Base-by-base conservation (phyloP, 306 rosid genomes). In the Castanopsis chinensis region DNA sequence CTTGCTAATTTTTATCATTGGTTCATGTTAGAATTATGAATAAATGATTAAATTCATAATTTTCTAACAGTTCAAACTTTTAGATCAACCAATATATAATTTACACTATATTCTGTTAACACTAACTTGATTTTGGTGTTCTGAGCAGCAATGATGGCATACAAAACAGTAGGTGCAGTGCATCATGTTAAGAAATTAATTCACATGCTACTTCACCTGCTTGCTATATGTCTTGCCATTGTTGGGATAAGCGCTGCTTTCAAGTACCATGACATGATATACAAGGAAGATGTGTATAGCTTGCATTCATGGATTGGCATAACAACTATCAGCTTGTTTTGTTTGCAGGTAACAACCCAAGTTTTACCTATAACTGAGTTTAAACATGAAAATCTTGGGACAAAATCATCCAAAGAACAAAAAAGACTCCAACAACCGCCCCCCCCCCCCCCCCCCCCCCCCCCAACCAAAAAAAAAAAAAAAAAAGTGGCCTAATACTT, bases 271-370 rank as follows among this genome's bases (percentile, higher is more conserved):
- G 79, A 85, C 33, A 88, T 88, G 95, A 0, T 0, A 0, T 13
- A 82, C 0, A 2, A 72, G 7, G 67, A 32, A 0, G 61, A 91
- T 49, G 65, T 94, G 89, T 79, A 76, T 68, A 85, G 91, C 71
- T 83, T 94, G 45, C 98, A 94, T 85, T 91, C 97, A 4, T 94
- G 98, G 98, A 90, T 94, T 73, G 98, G 98, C 79, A 71, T 94
- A 28, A 45, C 57, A 61, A 91, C 97, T 51, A 79, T 94, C 70
- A 49, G 79, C 88, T 80, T 92, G 80, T 87, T 64, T 71, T 81
- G 89, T 69, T 74, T 94, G 76, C 98, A 94, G 97, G 98, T 92
- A 75, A 49, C 19, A 2, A 21, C 17, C 71, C 9, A 18, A 5
- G 0, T 11, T 65, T 17, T 65, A 33, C 25, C 45, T 17, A 17